phyloP scores from a whole-genome alignment of 2,329 filamentous ascomycete species.

The Colletotrichum sp. region DNA sequence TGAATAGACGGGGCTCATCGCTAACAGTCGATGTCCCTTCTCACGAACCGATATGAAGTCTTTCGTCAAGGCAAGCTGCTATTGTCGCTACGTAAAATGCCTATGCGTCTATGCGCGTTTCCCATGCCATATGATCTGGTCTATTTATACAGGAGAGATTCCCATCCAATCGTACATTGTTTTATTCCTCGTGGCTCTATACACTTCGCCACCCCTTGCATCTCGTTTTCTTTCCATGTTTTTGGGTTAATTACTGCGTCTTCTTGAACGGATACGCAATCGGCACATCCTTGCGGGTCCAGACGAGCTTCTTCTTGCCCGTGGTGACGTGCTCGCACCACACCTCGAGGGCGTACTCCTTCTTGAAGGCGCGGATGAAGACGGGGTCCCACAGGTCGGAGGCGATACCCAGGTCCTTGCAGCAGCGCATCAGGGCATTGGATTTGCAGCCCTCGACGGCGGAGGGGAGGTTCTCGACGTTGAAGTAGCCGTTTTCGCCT shows the following conservation, averaged over 20 bases:
- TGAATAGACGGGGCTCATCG: constrained; percentile 3
- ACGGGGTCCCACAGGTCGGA: constrained; percentile 96
- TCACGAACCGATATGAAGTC: background rate
- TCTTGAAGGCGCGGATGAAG: constrained; percentile 85
- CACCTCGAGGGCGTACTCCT: constrained; percentile 74
- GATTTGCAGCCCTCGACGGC: constrained; percentile 97
- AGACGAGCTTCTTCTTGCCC: constrained; percentile 91
- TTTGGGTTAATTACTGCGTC: background rate
- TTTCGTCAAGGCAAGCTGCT: background rate
- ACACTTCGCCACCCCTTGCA: background rate
- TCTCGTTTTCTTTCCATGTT: background rate
- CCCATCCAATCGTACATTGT: background rate
- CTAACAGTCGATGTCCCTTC: background rate
- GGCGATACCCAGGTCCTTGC: constrained; percentile 95
- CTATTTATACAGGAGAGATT: background rate
- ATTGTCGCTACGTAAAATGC: background rate
- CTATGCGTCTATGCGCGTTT: background rate
- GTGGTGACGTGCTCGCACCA: constrained; percentile 89
- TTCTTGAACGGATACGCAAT: constrained; percentile 66
- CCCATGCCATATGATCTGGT: background rate
- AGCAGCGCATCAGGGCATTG: constrained; percentile 97
- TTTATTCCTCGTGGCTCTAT: background rate
- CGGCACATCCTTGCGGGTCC: constrained; percentile 82
- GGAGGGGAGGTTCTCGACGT: constrained; percentile 86
- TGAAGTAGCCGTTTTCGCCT: constrained; percentile 94